These are phyloP conservation scores for Babesia bigemina DNA, from an alignment of 169 alveolate species.

Conservation along the genomic window DNA sequence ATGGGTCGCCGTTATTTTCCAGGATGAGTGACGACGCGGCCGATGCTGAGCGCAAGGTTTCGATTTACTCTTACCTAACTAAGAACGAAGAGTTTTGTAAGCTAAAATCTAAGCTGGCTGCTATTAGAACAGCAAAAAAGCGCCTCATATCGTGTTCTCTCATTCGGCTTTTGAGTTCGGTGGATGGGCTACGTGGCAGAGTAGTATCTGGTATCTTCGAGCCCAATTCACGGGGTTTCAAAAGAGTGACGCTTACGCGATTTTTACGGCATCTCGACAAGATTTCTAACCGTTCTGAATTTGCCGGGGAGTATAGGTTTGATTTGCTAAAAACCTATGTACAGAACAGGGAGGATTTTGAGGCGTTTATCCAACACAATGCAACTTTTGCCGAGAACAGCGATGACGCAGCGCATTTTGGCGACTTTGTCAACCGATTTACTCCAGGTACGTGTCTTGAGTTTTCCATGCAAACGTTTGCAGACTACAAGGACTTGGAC, in stretches of 20 bases:
- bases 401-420: constrained; percentile 14
- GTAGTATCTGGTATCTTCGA: constrained; percentile 48
- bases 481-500: constrained; percentile 15
- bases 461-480: neutral
- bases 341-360: constrained; percentile 43
- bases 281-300: constrained; percentile 30
- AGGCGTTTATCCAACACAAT: constrained; percentile 33
- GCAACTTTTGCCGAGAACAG: constrained; percentile 11
- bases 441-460: constrained; percentile 20
- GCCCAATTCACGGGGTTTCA: constrained; percentile 8
- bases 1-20: constrained; percentile 8
- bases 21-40: neutral
- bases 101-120: constrained; percentile 26
- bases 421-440: constrained; percentile 45
- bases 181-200: constrained; percentile 45
- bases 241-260: constrained; percentile 42
- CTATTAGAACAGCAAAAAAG: constrained; percentile 28
- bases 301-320: constrained; percentile 63
- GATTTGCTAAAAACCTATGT: constrained; percentile 43
- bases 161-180: constrained; percentile 27
- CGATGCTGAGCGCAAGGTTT: neutral
- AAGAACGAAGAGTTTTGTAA: constrained; percentile 25
- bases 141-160: constrained; percentile 30
- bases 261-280: constrained; percentile 61
- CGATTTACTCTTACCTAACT: constrained; percentile 27